These are phyloP conservation scores for Aspergillus caelatus DNA, from an alignment of 2,329 filamentous ascomycete genomes.

Conservation along the genomic window DNA sequence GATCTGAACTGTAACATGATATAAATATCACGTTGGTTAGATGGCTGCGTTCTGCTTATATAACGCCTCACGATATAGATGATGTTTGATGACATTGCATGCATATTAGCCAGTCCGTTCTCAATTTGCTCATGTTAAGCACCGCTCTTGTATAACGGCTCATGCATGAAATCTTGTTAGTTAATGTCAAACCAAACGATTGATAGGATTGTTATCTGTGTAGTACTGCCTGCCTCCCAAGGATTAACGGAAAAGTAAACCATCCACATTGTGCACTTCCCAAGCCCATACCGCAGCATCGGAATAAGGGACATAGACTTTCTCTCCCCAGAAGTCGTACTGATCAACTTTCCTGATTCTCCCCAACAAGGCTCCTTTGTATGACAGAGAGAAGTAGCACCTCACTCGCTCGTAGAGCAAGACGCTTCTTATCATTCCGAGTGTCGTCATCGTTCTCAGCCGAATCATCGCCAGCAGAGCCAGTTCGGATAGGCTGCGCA, in stretches of 20 bases:
- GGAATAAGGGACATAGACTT: not conserved
- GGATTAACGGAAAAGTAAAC: not conserved
- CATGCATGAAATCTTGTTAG: not conserved
- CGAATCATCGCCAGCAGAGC: conserved; percentile 20
- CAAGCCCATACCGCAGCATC: not conserved
- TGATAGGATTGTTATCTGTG: not conserved
- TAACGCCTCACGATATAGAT: not conserved
- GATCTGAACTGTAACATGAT: conserved; percentile 18
- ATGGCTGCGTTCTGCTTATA: not conserved
- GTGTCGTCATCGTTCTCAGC: conserved; percentile 19
- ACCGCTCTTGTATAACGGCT: not conserved
- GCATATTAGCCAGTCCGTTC: not conserved
- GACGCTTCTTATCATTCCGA: conserved; percentile 19
- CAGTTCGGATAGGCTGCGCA: conserved; percentile 21
- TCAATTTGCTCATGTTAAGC: not conserved
- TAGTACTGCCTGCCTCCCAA: not conserved
- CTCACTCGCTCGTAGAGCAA: conserved; percentile 36
- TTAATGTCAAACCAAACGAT: not conserved
- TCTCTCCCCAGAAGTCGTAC: not conserved
- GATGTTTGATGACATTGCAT: conserved; percentile 11
- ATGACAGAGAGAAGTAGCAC: conserved; percentile 35
- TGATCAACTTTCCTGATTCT: conserved; percentile 11
- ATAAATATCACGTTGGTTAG: not conserved
- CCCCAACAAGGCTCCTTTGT: conserved; percentile 28
- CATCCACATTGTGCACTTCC: not conserved